A percentile compares a stretch with the other conserved stretches of the same genome.
phyloP scores from a whole-genome alignment of 2,329 filamentous ascomycete species.

The Berkeleyomyces rouxiae region DNA sequence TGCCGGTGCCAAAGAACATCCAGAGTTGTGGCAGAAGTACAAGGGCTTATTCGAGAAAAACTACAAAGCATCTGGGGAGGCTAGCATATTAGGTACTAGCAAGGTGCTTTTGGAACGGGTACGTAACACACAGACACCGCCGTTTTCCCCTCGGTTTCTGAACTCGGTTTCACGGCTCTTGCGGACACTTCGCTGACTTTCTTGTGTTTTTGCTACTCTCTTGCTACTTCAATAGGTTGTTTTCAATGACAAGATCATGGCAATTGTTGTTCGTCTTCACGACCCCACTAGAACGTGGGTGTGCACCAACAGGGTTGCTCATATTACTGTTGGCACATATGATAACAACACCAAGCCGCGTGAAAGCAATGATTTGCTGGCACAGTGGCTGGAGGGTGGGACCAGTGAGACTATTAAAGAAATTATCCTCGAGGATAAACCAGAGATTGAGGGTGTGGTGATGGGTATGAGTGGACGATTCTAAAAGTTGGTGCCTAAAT shows the following conservation, averaged over 20 bases:
- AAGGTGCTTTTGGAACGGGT: conserved; percentile 46
- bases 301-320: conserved; percentile 62
- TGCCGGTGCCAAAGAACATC: conserved; percentile 39
- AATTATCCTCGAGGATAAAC: conserved; percentile 32
- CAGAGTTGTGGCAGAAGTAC: conserved; percentile 64
- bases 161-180: background rate
- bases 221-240: conserved; percentile 44
- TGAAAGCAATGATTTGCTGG: conserved; percentile 78
- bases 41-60: conserved; percentile 36
- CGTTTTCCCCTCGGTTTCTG: background rate
- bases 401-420: conserved; percentile 30
- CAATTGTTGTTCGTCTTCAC: conserved; percentile 63
- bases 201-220: conserved; percentile 23
- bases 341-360: conserved; percentile 65
- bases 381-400: conserved; percentile 51
- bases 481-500: background rate
- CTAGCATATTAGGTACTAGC: conserved; percentile 39
- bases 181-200: background rate
- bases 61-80: conserved; percentile 22
- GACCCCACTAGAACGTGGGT: conserved; percentile 41
- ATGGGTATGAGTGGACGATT: conserved; percentile 23
- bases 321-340: conserved; percentile 79
- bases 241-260: conserved; percentile 79
- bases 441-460: conserved; percentile 31
- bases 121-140: conserved; percentile 16